Evolutionary conservation across 768 basidiomycete species (phyloP).

Genomic region (Mrakia hoshinonis): DNA sequence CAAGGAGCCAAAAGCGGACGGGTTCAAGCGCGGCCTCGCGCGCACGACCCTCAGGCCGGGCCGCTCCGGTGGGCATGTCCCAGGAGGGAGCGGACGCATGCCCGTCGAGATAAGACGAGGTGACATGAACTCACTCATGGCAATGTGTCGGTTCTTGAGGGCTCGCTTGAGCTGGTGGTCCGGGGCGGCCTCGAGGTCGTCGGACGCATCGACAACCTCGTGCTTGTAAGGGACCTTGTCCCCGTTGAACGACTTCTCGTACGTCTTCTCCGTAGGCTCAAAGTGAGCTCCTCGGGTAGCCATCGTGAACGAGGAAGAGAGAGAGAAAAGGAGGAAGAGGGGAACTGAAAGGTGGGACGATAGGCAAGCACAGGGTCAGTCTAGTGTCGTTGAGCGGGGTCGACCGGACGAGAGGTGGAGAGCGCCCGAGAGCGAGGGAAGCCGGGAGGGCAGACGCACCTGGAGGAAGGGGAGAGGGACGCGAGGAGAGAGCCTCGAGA

Average conservation of each 20-base stretch:
- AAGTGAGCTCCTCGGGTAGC: background rate
- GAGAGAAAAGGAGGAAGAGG: too few species aligned
- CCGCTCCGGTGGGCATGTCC: background rate
- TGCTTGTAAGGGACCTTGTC: conserved; percentile 8
- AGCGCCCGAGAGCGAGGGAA: too few species aligned
- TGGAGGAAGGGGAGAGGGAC: too few species aligned
- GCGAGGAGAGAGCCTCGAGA: too few species aligned
- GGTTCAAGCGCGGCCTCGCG: background rate
- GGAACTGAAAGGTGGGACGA: too few species aligned
- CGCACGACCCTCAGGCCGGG: background rate
- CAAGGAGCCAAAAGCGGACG: background rate
- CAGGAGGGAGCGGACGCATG: too few species aligned
- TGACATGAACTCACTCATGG: conserved; percentile 18
- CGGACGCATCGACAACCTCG: background rate
- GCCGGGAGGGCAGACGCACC: too few species aligned
- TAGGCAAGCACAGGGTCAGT: too few species aligned
- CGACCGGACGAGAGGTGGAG: too few species aligned
- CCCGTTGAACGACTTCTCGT: conserved; percentile 3
- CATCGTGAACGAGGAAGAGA: too few species aligned
- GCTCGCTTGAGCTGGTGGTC: conserved; percentile 10
- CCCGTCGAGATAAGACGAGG: too few species aligned
- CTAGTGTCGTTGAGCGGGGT: too few species aligned
- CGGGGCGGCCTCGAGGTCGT: background rate
- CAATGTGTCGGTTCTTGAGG: conserved; percentile 21
- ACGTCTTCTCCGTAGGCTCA: conserved; percentile 7